Conservation (phyloP, 768 basidiomycete species). For the Tulasnella sp. region DNA sequence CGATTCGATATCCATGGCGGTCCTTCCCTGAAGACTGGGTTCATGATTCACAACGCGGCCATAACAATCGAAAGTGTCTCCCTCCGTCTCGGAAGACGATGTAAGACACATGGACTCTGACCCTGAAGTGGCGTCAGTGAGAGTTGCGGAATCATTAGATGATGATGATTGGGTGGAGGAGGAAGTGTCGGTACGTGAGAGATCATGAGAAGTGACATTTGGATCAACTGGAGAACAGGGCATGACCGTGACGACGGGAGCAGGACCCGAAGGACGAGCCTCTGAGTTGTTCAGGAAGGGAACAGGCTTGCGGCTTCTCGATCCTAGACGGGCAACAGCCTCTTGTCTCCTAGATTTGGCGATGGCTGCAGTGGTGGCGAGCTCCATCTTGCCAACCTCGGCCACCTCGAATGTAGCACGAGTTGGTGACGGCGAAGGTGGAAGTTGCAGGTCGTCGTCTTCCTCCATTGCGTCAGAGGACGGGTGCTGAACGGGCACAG, state of each 20-base stretch:
- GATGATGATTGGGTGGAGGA: not conserved
- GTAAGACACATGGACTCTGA: constrained; percentile 2
- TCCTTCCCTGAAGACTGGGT: too few relatives aligned
- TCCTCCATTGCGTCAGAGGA: constrained; percentile 9
- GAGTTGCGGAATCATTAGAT: constrained; percentile 1
- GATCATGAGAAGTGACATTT: not conserved
- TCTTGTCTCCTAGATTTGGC: not conserved
- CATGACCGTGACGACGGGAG: not conserved
- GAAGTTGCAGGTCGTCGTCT: constrained; percentile 1
- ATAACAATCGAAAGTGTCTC: not conserved
- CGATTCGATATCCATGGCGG: not conserved
- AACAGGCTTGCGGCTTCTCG: not conserved
- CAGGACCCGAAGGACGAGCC: not conserved
- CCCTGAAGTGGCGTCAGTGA: constrained; percentile 8
- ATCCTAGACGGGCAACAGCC: not conserved
- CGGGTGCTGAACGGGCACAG: not conserved
- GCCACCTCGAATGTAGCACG: constrained; percentile 10
- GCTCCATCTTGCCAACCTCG: not conserved
- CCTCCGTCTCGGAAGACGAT: constrained; percentile 4
- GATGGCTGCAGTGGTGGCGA: not conserved
- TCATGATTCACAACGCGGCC: not conserved
- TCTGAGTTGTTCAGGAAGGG: too few relatives aligned
- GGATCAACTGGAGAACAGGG: not conserved
- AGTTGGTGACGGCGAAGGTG: constrained; percentile 12
- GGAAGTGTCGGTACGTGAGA: constrained; percentile 2